Percentiles rank a stretch among this genome's conserved stretches.
Evolutionary conservation across 495 filamentous ascomycete genomes (phyloP).

Genomic region (Neurospora sp.): DNA sequence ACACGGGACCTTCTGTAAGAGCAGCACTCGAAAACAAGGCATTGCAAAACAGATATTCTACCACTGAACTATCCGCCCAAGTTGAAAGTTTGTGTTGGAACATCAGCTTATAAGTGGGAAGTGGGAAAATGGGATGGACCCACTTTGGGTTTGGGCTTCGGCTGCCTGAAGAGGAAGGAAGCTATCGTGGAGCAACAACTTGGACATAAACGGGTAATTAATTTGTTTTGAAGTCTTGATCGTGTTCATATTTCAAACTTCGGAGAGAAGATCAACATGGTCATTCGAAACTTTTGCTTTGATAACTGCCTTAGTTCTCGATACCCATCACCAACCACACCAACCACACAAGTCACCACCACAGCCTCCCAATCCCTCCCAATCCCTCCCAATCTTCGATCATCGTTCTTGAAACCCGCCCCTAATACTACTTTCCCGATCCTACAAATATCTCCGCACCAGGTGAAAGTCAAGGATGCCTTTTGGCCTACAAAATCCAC

Average conservation of each 20-base stretch:
- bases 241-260: too few species aligned
- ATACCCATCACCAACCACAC: neutral
- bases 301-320: too few species aligned
- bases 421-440: neutral
- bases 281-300: too few species aligned
- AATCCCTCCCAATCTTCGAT: too few species aligned
- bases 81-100: neutral
- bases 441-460: neutral
- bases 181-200: too few species aligned
- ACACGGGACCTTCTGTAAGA: neutral
- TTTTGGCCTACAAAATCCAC: neutral
- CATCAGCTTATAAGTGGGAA: neutral
- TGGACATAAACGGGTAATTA: too few species aligned
- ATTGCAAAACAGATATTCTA: neutral
- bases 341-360: neutral
- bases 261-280: too few species aligned
- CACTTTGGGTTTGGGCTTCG: neutral
- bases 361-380: neutral
- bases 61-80: neutral
- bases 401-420: too few species aligned
- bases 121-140: neutral
- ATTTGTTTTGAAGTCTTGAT: too few species aligned
- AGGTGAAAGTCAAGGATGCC: neutral
- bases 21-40: neutral
- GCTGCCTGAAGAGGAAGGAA: too few species aligned